Conservation (phyloP, 1,139 yeast genomes). For the Lodderomyces pseudojiufengensis region DNA sequence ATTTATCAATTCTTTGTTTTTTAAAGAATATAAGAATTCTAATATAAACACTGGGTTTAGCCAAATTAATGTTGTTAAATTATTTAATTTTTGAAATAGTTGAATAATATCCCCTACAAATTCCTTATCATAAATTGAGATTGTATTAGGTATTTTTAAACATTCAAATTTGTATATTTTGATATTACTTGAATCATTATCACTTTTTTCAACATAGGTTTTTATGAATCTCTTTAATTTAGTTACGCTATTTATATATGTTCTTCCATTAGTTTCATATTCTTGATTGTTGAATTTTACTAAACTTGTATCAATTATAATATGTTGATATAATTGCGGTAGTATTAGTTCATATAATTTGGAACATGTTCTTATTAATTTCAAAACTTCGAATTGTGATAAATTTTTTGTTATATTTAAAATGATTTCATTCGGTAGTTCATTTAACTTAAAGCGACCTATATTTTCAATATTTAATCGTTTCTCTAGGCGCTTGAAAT, state of each 20-base stretch:
- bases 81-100: conserved; percentile 21
- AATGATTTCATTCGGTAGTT: conserved; percentile 39
- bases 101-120: conserved; percentile 17
- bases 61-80: conserved; percentile 32
- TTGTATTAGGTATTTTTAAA: conserved; percentile 32
- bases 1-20: conserved; percentile 17
- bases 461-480: too few relatives aligned
- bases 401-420: conserved; percentile 28
- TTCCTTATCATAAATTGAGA: conserved; percentile 29
- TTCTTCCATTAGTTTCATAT: conserved; percentile 18
- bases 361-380: conserved; percentile 28
- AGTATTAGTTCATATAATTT: conserved; percentile 28
- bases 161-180: conserved; percentile 22
- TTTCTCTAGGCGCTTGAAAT: too few relatives aligned
- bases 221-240: conserved; percentile 30
- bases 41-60: conserved; percentile 30
- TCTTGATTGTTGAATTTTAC: conserved; percentile 33
- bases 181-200: conserved; percentile 10
- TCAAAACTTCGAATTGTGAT: conserved; percentile 40
- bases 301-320: conserved; percentile 37
- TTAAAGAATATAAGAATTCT: conserved; percentile 22
- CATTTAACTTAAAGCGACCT: conserved; percentile 16
- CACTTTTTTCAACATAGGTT: conserved; percentile 11
- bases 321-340: conserved; percentile 33
- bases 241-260: conserved; percentile 35